A percentile compares a stretch with the other conserved stretches of the same genome.
Conservation (phyloP, 2,329 filamentous ascomycete genomes). For the Aureobasidium uvarum region DNA sequence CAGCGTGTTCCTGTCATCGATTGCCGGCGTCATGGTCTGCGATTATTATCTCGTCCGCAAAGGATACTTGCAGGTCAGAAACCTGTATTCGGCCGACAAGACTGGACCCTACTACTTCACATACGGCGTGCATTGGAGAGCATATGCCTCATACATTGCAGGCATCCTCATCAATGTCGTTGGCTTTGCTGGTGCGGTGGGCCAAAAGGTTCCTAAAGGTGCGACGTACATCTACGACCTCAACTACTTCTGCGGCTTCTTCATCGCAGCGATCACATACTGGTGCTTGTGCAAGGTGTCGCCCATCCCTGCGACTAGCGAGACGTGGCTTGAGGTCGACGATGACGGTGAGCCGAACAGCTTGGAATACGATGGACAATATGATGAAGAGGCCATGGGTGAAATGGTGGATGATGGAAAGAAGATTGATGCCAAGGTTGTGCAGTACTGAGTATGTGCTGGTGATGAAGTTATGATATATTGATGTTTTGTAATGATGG, state of each 20-base stretch:
- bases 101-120: slow-evolving; percentile 70
- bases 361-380: slow-evolving; percentile 23
- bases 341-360: slow-evolving; percentile 32
- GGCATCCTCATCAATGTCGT: slow-evolving; percentile 90
- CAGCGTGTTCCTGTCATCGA: slow-evolving; percentile 86
- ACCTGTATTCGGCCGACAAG: slow-evolving; percentile 71
- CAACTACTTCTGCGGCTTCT: slow-evolving; percentile 86
- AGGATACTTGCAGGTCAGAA: slow-evolving; percentile 74
- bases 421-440: slow-evolving; percentile 20
- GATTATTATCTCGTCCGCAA: slow-evolving; percentile 87
- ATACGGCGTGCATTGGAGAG: slow-evolving; percentile 76
- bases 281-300: slow-evolving; percentile 66
- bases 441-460: background rate
- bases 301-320: slow-evolving; percentile 64
- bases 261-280: slow-evolving; percentile 66
- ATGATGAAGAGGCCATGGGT: slow-evolving; percentile 21
- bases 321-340: slow-evolving; percentile 78
- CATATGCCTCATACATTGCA: slow-evolving; percentile 75
- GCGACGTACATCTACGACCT: slow-evolving; percentile 85
- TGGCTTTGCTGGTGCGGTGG: slow-evolving; percentile 81
- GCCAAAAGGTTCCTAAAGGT: slow-evolving; percentile 66
- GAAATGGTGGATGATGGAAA: slow-evolving; percentile 5
- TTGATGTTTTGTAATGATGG: background rate
- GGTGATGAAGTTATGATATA: background rate
- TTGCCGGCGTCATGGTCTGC: slow-evolving; percentile 83